Base-by-base conservation (phyloP, 78 protist species). In the Dictyostelium brefeldianum region DNA sequence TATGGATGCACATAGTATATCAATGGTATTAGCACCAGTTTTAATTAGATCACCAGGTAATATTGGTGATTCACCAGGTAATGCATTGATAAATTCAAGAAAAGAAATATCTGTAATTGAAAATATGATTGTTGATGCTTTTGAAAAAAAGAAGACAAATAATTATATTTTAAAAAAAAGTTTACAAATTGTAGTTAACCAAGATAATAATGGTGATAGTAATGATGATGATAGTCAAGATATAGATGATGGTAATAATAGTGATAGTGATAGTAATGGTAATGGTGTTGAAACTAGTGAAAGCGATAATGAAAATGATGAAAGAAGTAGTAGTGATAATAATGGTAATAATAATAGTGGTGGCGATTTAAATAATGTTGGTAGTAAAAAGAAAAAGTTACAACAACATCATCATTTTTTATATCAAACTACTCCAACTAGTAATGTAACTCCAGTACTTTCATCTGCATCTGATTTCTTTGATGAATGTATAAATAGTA, bases 11-110 rank as follows among this genome's bases (percentile, higher is more conserved):
- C 93, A 77, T 11, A 59, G 74, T 4, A 5, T 87, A 11, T 81
- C 93, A 10, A n/a, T 50, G 4, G 59, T 77, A 20, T 10, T 87
- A 22, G 48, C 93, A 65, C 93, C 93, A 18, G 84, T 77, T 14
- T 64, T 87, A 9, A 87, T 87, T 27, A 43, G 93, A 59, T 65
- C 93, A 8, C 70, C 83, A 14, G 50, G 29, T 2, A 78, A 31
- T 36, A 36, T 36, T 36, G 46, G 46, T 9, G 59, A 83, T 51
- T 31, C 43, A 6, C 80, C 80, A 71, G 78, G 50, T 10, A 57
- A 59, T 3, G 83, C 78, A 17, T 36, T 77, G 3, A 46, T 41
- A 64, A 87, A 77, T 22, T 87, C 93, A 29, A 43, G 65, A 47
- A 87, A 64, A 64, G 93, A 87, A 8, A 50, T 73, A 29, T 11